A percentile compares a stretch with the other conserved stretches of the same genome.
These are phyloP conservation scores for Chalciporus sp. DNA, from an alignment of 1,284 basidiomycete genomes.

Conservation along the genomic window DNA sequence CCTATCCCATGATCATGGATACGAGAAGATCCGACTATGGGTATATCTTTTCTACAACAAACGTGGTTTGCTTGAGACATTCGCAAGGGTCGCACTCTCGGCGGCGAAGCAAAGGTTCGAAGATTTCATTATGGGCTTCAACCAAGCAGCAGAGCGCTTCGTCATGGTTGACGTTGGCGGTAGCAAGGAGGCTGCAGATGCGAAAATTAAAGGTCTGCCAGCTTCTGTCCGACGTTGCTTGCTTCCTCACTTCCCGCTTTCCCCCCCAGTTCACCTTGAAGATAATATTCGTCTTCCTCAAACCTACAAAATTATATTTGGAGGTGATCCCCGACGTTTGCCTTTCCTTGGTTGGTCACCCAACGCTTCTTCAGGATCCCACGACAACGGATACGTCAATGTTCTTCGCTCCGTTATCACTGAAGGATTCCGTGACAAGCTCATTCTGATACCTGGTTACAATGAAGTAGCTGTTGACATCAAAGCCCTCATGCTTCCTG, in stretches of 20 bases:
- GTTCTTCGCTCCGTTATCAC: slow-evolving; percentile 65
- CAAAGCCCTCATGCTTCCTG: slow-evolving; percentile 54
- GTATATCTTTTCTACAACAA: slow-evolving; percentile 70
- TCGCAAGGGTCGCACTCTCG: slow-evolving; percentile 44
- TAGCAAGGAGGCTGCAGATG: slow-evolving; percentile 72
- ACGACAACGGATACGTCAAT: slow-evolving; percentile 73
- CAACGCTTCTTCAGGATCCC: slow-evolving; percentile 49
- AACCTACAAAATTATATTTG: slow-evolving; percentile 63
- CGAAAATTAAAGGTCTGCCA: slow-evolving; percentile 66
- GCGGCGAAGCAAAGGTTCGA: slow-evolving; percentile 51
- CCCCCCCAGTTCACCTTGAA: slow-evolving; percentile 52
- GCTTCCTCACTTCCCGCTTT: neutral
- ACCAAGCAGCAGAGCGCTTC: slow-evolving; percentile 63
- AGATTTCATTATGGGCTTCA: slow-evolving; percentile 67
- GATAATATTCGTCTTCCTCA: slow-evolving; percentile 63
- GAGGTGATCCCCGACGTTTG: slow-evolving; percentile 42
- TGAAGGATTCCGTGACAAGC: slow-evolving; percentile 62
- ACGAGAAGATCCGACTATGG: slow-evolving; percentile 55
- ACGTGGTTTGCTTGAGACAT: slow-evolving; percentile 54
- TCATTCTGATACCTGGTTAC: slow-evolving; percentile 68
- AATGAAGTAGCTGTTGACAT: slow-evolving; percentile 61
- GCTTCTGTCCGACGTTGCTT: neutral
- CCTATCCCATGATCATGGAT: slow-evolving; percentile 41
- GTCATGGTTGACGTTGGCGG: slow-evolving; percentile 72
- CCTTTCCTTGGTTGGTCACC: slow-evolving; percentile 3